Base-by-base conservation (phyloP, 352 stramenopile genomes). In the Thalassiosira livingstoniorum region DNA sequence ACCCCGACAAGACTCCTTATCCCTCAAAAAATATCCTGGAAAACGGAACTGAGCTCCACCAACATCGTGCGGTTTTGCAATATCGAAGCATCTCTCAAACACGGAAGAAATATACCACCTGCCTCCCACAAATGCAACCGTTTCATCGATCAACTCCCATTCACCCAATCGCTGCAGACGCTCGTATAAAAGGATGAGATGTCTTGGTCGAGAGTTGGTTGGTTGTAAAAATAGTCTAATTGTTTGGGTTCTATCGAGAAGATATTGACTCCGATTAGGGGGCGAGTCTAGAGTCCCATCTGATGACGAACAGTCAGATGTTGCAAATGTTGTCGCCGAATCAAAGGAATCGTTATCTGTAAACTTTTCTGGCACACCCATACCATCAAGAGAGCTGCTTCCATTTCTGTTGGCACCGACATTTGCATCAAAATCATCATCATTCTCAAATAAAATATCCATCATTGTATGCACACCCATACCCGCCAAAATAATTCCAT, bases 401-500 rank as follows among this genome's bases (percentile, higher is more conserved):
- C n/a, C n/a, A n/a, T n/a, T n/a, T n/a, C 11, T 25, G 4, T 58
- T 51, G 35, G 58, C 11, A 27, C 23, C 32, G 4, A 23, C 5
- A 42, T 21, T 7, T 25, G 32, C 37, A 42, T 27, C 39, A 27
- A 29, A 58, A 58, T 21, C 66, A n/a, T 54, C 3, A 58, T 65
- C 23, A 21, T 43, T 45, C 77, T 71, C 47, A 43, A 74, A 31
- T 4, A 94, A 63, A 42, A 93, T 92, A 34, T 90, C 57, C 11
- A 86, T 34, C 82, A 94, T 93, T 0, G 86, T 92, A 55, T 85
- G 73, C 4, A 89, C 83, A 2, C 90, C 90, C 85, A 94, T 94
- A 39, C 90, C 90, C 37, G 90, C 86, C 45, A 94, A 88, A 57
- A 88, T 87, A 61, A 94, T 47, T 15, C 68, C 70, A 79, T 94